These are phyloP conservation scores for Quercus cerris DNA, from an alignment of 306 rosid genomes.

Conservation along the genomic window DNA sequence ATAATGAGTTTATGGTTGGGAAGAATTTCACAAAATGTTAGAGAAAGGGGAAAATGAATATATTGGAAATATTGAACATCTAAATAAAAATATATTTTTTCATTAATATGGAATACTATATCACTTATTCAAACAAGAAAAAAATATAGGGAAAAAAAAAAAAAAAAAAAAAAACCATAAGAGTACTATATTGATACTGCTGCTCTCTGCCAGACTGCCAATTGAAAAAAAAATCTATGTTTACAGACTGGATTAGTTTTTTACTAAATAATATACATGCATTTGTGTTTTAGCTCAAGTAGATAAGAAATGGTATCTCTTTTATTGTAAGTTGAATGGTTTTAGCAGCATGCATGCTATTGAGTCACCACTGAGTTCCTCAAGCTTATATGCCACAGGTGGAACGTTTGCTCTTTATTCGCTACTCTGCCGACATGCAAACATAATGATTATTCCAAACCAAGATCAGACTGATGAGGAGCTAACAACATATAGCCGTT, in stretches of 20 bases:
- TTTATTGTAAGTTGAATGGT: background rate
- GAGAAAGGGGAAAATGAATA: background rate
- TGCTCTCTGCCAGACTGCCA: background rate
- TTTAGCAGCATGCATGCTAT: background rate
- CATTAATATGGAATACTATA: background rate
- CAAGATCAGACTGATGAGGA: conserved; percentile 24
- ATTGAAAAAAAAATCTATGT: background rate
- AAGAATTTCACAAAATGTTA: background rate
- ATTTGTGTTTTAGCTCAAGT: background rate
- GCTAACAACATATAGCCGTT: conserved; percentile 24
- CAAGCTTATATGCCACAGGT: conserved; percentile 23
- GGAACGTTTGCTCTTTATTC: conserved; percentile 48
- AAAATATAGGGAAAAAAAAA: background rate
- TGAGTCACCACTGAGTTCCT: background rate
- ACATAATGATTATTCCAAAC: conserved; percentile 23
- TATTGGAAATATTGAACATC: background rate
- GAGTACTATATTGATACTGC: background rate
- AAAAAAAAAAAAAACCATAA: no score
- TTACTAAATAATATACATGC: background rate
- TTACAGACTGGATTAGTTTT: background rate
- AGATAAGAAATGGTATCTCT: background rate
- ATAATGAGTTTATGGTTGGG: background rate
- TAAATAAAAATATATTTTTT: background rate
- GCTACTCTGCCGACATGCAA: conserved; percentile 27
- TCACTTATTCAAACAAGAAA: background rate